Evolutionary conservation across 441 rosid species (phyloP), one percentile per base, ranked within the genome.

Genomic region (Gossypium aridum): DNA sequence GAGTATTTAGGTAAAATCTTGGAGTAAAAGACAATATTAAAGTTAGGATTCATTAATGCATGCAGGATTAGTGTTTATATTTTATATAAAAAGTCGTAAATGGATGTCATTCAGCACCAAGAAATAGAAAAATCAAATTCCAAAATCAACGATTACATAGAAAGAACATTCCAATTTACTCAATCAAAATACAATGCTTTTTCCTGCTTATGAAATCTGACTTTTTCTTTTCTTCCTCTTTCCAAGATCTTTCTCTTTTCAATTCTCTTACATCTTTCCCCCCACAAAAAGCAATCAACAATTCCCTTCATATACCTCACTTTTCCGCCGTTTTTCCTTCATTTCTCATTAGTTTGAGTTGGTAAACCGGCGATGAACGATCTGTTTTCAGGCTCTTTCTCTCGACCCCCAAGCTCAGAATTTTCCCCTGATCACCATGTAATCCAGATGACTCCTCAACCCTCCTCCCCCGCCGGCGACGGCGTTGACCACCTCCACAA

Each of bases 371-470:
- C 56, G 31, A 91, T 92, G 97, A 94, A 92, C 37, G 86, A 94
- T 78, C 87, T 92, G 19, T 86, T 94, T 72, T 84, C 98, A 28
- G 80, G 87, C 9, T 92, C 96, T 45, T 92, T 92, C 86, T 86
- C 97, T 25, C 89, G 89, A 63, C 84, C 83, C 81, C 89, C 85
- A 66, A 80, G 84, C 80, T 87, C 80, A 14, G 82, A 72, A 75
- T 77, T 82, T 14, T 83, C 84, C 55, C 87, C 79, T 13, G 86
- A 62, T 71, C 81, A 7, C 26, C 86, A 82, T 54, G 77, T 55
- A 28, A 71, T 92, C 78, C 83, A 90, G 87, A 83, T 92, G 87
- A 43, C 87, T 7, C 82, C 87, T 7, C 82, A 76, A 2, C 60
- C 54, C n/a, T 37, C 83, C 0, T 54, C 80, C 17, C 7, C 80